Percentiles rank a stretch among this genome's conserved stretches.
Conservation (phyloP, 2,329 filamentous ascomycete species). For the Exophiala sideris region DNA sequence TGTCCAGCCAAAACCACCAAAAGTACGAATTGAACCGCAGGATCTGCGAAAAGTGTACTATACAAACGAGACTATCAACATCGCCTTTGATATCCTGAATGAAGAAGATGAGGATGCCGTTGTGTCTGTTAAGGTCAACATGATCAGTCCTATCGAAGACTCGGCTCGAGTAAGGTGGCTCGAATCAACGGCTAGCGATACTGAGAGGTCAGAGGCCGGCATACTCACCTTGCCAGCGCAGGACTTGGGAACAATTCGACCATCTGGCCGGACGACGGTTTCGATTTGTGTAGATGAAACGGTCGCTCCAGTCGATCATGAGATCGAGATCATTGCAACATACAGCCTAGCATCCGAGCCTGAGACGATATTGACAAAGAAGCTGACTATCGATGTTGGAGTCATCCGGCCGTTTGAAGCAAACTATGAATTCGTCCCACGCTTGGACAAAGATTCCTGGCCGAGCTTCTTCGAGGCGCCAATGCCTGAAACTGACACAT, state of each 20-base stretch:
- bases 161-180: slow-evolving; percentile 48
- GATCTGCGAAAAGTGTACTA: slow-evolving; percentile 71
- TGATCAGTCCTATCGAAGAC: slow-evolving; percentile 58
- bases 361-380: slow-evolving; percentile 76
- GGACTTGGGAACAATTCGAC: slow-evolving; percentile 29
- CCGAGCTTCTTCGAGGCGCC: slow-evolving; percentile 71
- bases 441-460: slow-evolving; percentile 75
- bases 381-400: slow-evolving; percentile 63
- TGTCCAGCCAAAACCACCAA: slow-evolving; percentile 84
- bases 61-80: slow-evolving; percentile 69
- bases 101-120: slow-evolving; percentile 76
- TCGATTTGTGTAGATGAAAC: slow-evolving; percentile 51
- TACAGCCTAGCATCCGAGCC: slow-evolving; percentile 79
- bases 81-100: slow-evolving; percentile 72
- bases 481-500: slow-evolving; percentile 8
- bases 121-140: slow-evolving; percentile 65
- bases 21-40: slow-evolving; percentile 71
- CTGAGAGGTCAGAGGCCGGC: slow-evolving; percentile 20
- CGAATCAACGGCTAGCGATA: slow-evolving; percentile 32
- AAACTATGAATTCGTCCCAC: slow-evolving; percentile 80
- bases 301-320: slow-evolving; percentile 56
- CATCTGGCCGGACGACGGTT: slow-evolving; percentile 33
- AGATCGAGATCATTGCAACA: slow-evolving; percentile 67
- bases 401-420: slow-evolving; percentile 85
- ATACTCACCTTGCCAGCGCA: slow-evolving; percentile 9